These are phyloP conservation scores for Agastache rugosa DNA, from an alignment of 257 asterid genomes.

Conservation along the genomic window DNA sequence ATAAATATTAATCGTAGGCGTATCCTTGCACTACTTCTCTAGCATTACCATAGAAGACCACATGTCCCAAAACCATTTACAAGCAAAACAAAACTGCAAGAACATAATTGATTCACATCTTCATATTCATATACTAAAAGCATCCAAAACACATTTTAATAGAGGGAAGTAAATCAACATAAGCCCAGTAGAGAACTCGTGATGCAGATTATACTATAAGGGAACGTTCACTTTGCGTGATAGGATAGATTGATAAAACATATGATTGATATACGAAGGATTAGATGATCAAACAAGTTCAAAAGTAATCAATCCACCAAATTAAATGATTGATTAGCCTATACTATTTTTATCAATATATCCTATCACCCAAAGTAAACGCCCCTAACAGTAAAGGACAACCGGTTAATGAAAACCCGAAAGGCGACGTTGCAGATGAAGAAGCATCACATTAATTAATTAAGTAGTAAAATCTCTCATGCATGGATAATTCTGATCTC, in stretches of 20 bases:
- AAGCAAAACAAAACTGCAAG: neutral
- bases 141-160: neutral
- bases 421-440: neutral
- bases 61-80: slow-evolving; percentile 7
- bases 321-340: no score
- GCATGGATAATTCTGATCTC: neutral
- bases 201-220: neutral
- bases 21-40: no score
- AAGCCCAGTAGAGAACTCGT: neutral
- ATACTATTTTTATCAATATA: no score
- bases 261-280: no score
- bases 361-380: no score
- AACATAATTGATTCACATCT: neutral
- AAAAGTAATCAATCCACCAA: no score
- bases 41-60: no score
- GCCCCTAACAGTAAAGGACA: neutral
- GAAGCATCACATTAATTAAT: neutral
- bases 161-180: neutral
- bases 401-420: neutral
- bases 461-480: neutral
- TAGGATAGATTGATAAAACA: no score
- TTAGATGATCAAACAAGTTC: no score
- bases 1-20: no score
- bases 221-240: no score
- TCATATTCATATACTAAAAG: neutral